phyloP scores from a whole-genome alignment of 2,329 filamentous ascomycete genomes.

The Macrophomina tecta region DNA sequence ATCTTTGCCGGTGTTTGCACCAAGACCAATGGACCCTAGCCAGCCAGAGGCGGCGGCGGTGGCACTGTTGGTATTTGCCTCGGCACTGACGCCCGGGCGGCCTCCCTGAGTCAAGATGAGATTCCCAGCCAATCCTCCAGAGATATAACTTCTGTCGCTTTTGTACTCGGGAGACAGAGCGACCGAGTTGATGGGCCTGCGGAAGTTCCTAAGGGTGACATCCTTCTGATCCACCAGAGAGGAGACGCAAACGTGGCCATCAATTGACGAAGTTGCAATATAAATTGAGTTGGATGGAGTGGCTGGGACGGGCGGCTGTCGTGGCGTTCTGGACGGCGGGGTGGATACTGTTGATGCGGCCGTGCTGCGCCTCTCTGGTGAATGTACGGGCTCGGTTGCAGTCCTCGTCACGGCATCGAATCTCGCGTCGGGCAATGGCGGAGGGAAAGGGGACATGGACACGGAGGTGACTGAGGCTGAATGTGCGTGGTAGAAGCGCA shows the following conservation, averaged over 20 bases:
- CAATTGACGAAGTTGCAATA: slow-evolving; percentile 90
- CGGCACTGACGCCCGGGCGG: slow-evolving; percentile 75
- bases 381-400: slow-evolving; percentile 40
- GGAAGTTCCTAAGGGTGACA: slow-evolving; percentile 90
- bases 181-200: slow-evolving; percentile 87
- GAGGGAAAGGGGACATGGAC: slow-evolving; percentile 86
- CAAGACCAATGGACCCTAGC: slow-evolving; percentile 86
- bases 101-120: slow-evolving; percentile 86
- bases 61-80: slow-evolving; percentile 87
- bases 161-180: slow-evolving; percentile 95
- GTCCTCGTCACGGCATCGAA: slow-evolving; percentile 31
- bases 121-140: slow-evolving; percentile 85
- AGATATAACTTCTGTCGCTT: slow-evolving; percentile 85
- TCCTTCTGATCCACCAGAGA: slow-evolving; percentile 88
- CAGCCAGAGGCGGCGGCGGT: slow-evolving; percentile 86
- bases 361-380: slow-evolving; percentile 47
- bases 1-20: slow-evolving; percentile 79
- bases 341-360: slow-evolving; percentile 38
- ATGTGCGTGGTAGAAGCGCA: slow-evolving; percentile 91
- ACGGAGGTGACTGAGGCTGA: slow-evolving; percentile 88
- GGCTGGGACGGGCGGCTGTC: slow-evolving; percentile 70
- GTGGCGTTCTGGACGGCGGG: slow-evolving; percentile 59
- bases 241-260: slow-evolving; percentile 92
- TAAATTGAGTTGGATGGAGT: slow-evolving; percentile 90
- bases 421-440: slow-evolving; percentile 55